Evolutionary conservation across 768 basidiomycete genomes (phyloP), one percentile per base, ranked within the genome.

Genomic region (Tylopilus felleus): DNA sequence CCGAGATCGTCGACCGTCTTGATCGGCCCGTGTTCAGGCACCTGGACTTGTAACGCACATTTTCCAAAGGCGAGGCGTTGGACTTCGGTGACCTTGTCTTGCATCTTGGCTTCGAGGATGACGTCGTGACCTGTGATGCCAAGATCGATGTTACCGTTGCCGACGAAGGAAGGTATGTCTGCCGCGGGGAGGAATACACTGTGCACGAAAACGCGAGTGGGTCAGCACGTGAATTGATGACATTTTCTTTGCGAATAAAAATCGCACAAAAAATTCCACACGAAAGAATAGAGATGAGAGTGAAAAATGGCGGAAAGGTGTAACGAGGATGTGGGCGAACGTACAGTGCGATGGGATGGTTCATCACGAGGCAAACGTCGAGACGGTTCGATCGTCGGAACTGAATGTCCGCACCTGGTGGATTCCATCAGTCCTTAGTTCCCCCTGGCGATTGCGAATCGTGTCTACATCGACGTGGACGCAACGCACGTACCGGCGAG

Each of bases 101-200:
- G 77, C 86, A 97, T 93, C 52, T 85, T 74, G 2, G 93, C 80
- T 71, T 99, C 96, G 43, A 95, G 82, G 60, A 98, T 90, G 58
- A 97, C 91, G 75, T 99, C 97, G 73, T 98, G 94, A 5, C 97
- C 97, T 9, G 97, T 98, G 63, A 99, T 97, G 7, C 97, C 97
- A 41, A 99, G 79, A 63, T 98, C 91, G 65, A 99, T 90, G 65
- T 94, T 89, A 46, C 97, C 97, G 69, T 96, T 94, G 40, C 94
- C 97, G 42, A 99, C 97, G 72, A 98, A 99, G 27, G 94, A 96
- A 10, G 97, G 95, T 59, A 99, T 99, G 66, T 99, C 97, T 6
- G 89, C 79, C 1, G 97, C 97, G 22, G 97, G 95, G 22, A 98
- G 87, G 74, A 99, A 98, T 22, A 99, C 88, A 8, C 96, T 98